Evolutionary conservation across 768 basidiomycete genomes (phyloP).

Genomic region (Candolleomyces eurysporus): DNA sequence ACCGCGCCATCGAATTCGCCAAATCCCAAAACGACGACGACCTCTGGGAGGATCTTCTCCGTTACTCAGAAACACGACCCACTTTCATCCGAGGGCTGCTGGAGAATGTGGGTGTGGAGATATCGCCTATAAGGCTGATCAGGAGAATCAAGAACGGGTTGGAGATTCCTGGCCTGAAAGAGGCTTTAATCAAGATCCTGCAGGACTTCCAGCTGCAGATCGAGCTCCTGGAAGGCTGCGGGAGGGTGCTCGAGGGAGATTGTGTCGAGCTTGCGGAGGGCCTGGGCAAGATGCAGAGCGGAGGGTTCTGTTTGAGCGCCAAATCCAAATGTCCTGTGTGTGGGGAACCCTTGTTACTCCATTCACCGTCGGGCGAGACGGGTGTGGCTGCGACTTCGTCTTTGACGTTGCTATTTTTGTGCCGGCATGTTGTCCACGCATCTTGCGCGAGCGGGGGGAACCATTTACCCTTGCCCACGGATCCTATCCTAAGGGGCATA

Average conservation of each 20-base stretch:
- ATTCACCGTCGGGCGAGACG: conserved; percentile 36
- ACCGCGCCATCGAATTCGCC: conserved; percentile 95
- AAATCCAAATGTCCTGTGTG: conserved; percentile 68
- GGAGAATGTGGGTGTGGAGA: conserved; percentile 95
- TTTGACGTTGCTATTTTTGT: conserved; percentile 76
- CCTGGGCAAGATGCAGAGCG: conserved; percentile 74
- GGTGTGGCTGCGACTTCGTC: conserved; percentile 14
- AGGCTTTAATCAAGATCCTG: conserved; percentile 93
- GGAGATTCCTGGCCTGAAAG: conserved; percentile 93
- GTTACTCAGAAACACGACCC: conserved; percentile 92
- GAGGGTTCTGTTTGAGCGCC: conserved; percentile 79
- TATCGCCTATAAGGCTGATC: conserved; percentile 92
- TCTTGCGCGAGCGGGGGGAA: conserved; percentile 69
- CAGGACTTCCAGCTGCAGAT: conserved; percentile 96
- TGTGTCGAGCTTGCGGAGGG: conserved; percentile 65
- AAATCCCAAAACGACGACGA: conserved; percentile 97
- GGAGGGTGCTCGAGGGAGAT: conserved; percentile 83
- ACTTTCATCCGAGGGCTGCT: conserved; percentile 93
- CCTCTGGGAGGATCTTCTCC: conserved; percentile 94
- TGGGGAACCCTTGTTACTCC: conserved; percentile 51
- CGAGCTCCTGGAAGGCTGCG: conserved; percentile 89
- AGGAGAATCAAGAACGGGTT: conserved; percentile 94
- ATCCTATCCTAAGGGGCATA: conserved; percentile 48
- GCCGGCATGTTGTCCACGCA: conserved; percentile 86
- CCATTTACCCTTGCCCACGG: conserved; percentile 59